Evolutionary conservation across 371 early-diverging fungal genomes (phyloP), one percentile per base, ranked within the genome.

Genomic region (Mucor racemosus): DNA sequence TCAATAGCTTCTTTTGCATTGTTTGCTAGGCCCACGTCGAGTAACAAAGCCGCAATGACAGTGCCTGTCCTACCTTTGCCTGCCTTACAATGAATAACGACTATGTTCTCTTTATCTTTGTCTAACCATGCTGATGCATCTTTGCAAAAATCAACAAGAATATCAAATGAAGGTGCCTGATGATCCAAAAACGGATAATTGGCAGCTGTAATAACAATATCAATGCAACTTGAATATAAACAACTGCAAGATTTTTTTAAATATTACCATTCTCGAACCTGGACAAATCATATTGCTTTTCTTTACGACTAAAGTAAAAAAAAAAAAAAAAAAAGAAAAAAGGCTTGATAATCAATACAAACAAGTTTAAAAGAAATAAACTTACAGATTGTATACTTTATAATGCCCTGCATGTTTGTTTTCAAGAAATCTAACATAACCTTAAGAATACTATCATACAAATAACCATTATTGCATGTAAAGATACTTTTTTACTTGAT

Each of bases 31-130:
- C 84, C 76, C 13, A 80, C 64, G 59, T 82, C 80, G 2, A 92
- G 65, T 41, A 92, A 69, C 26, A 87, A 75, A 4, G 88, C 69
- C 38, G 90, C 85, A 26, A 92, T 76, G 76, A 91, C 86, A 9
- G 87, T 84, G 4, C 93, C 93, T 7, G 93, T 92, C 15, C 93
- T 75, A 6, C 93, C 93, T 63, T 92, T 92, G 10, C 92, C 93
- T 19, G 93, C 93, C 66, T 92, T 92, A 66, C 93, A 92, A 67
- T 92, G 93, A 7, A 92, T 76, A 1, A 83, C 91, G 0, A 88
- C 90, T 9, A 90, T 83, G 55, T 91, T 85, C 4, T 72, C 58
- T 4, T 66, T 11, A 13, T 77, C 76, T 11, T 56, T 58, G 9
- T 76, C 61, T 7, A 92, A 61, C 88, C 89, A 92, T 17, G 69